Base-by-base conservation (phyloP, 2,329 filamentous ascomycete species). In the Colletotrichum godetiae region DNA sequence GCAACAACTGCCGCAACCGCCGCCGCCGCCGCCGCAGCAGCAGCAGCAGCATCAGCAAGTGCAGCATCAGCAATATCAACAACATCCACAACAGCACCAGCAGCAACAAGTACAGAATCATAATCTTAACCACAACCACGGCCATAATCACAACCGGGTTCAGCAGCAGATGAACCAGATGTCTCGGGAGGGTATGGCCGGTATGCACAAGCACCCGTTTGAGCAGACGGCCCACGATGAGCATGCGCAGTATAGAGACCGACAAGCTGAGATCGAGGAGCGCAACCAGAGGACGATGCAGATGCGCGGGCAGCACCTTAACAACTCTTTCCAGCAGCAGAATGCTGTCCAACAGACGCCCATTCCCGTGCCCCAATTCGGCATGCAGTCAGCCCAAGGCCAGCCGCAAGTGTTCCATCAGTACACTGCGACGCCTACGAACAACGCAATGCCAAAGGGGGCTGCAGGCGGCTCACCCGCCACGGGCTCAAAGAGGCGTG, bases 61-160 rank as follows among this genome's bases (percentile, higher is more conserved):
- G 65, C 73, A 77, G 24, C 65, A 78, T 33, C 76, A 78, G 1
- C 78, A 78, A 55, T 67, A 72, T 33, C 59, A 61, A n/a, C 52
- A 65, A 13, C 68, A 74, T n/a, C 63, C 66, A n/a, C 73, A 72
- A 24, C 64, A 64, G 12, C 60, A 73, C 24, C 42, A 69, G 58
- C 53, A 75, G 12, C 22, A 42, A 24, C 62, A 75, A 55, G 24
- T 64, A 19, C 72, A 74, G 27, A 46, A 61, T 33, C 62, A 73
- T 52, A 52, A 68, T 63, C 58, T 69, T 22, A 68, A 59, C 42
- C 64, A 67, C 31, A 52, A 42, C 19, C 56, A 68, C 27, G 53
- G 29, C 35, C 62, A 67, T 24, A 67, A 61, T 13, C 59, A 72
- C 8, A 68, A 63, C 37, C 67, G 64, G 19, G 71, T 55, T 27